Evolutionary conservation across 352 stramenopile species (phyloP).

Genomic region (Phytophthora fragariae): DNA sequence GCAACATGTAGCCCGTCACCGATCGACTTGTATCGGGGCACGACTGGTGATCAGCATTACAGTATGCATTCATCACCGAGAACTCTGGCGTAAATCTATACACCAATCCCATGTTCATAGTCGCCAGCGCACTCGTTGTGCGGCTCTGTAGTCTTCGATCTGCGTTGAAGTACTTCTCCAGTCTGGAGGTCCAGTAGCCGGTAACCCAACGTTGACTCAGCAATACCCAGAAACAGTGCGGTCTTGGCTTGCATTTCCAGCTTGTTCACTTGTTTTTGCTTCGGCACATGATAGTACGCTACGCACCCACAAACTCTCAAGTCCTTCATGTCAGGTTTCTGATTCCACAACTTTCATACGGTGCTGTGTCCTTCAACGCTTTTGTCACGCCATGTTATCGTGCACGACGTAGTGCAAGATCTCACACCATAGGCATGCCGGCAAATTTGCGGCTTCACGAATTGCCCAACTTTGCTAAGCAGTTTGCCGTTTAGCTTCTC

Average conservation of each 20-base stretch:
- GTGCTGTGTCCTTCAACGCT: not conserved
- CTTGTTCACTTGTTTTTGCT: constrained; percentile 3
- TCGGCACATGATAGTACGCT: constrained; percentile 6
- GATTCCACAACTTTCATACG: constrained; percentile 6
- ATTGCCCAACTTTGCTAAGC: no score
- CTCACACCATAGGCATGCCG: not conserved
- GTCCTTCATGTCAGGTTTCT: constrained; percentile 11
- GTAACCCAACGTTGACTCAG: constrained; percentile 4
- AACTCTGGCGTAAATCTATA: no score
- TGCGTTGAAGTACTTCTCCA: not conserved
- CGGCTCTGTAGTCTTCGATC: not conserved
- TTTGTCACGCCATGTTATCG: not conserved
- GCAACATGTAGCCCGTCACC: no score
- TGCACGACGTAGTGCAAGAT: constrained; percentile 15
- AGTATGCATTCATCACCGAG: no score
- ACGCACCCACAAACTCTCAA: constrained; percentile 14
- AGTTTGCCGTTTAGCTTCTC: no score
- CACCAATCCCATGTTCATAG: no score
- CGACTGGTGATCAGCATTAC: no score
- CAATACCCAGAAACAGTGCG: constrained; percentile 9
- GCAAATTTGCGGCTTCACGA: not conserved
- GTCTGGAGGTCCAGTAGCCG: constrained; percentile 7
- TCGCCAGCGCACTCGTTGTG: no score
- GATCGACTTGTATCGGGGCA: no score
- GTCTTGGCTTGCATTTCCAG: constrained; percentile 1